These are phyloP conservation scores for Aspergillus asperescens DNA, from an alignment of 495 filamentous ascomycete species.

Conservation along the genomic window DNA sequence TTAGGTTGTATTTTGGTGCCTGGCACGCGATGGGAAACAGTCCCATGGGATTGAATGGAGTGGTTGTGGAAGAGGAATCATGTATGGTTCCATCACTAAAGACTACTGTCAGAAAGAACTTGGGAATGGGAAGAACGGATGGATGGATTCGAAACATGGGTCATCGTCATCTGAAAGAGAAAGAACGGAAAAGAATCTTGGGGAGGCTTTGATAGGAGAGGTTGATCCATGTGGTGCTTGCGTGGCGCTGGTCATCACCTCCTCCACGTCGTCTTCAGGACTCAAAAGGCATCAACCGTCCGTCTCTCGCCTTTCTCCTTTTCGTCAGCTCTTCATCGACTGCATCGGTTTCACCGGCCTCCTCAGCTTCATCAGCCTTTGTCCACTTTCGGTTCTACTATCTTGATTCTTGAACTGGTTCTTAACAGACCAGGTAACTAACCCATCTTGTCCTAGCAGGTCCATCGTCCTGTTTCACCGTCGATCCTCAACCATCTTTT, in stretches of 20 bases:
- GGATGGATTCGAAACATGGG: not conserved
- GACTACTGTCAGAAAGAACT: not conserved
- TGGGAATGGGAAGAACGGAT: not conserved
- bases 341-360: slow-evolving; percentile 8
- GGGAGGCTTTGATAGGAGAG: slow-evolving; percentile 16
- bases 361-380: not conserved
- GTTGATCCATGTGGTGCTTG: slow-evolving; percentile 18
- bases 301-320: not conserved
- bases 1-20: not conserved
- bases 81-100: not conserved
- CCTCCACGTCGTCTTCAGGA: slow-evolving; percentile 5
- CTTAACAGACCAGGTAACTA: slow-evolving; percentile 7
- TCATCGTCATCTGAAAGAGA: no score
- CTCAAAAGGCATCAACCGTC: slow-evolving; percentile 22
- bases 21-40: not conserved
- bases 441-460: slow-evolving; percentile 5
- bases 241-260: slow-evolving; percentile 33
- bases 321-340: not conserved
- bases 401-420: not conserved
- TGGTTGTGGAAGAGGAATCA: not conserved
- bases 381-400: slow-evolving; percentile 1
- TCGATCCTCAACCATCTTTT: slow-evolving; percentile 15
- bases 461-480: slow-evolving; percentile 4
- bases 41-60: not conserved
- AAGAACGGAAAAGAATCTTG: not conserved